Base-by-base conservation (phyloP, 352 stramenopile species). In the Phytophthora macrochlamydospora region DNA sequence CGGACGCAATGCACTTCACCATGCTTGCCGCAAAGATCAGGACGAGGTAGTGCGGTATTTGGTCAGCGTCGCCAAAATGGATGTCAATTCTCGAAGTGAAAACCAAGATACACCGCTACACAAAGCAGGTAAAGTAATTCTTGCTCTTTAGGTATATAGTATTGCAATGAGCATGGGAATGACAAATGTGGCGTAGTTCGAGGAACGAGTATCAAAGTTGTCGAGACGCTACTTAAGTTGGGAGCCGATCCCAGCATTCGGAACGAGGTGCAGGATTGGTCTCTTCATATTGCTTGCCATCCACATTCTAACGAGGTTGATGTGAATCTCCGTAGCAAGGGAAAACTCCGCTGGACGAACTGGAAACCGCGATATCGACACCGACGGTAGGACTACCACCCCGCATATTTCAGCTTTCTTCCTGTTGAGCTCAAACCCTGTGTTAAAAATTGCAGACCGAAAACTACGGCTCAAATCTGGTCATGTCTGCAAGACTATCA, bases 41-140 rank as follows among this genome's bases (percentile, higher is more conserved):
- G 73, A 90, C n/a, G 66, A 79, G 6, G 67, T 92, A 4, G 83
- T 89, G 33, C 76, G 75, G 2, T 90, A 81, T 56, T 62, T 94
- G 44, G 33, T 92, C 14, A 66, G 54, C 12, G 63, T 59, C 7
- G 67, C 60, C 45, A 78, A 81, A 9, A 79, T 94, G 56, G 71
- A 91, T 35, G 71, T 89, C 44, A 90, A 94, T 49, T 55, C 60
- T 12, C 42, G 51, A 2, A 94, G 78, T 50, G 85, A 91, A 65
- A 87, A 84, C 64, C 81, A 81, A 51, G 83, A 92, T 62, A 94
- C 85, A 9, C 83, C 85, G 18, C 66, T 94, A 52, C 85, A 92
- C 55, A 94, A 94, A 86, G 85, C 85, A 67, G 83, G 83, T 92
- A 53, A 49, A 28, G 7, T 24, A 6, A 14, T 62, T 18, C 31